Base-by-base conservation (phyloP, 495 filamentous ascomycete genomes). In the Trichocladium uniseriatum region DNA sequence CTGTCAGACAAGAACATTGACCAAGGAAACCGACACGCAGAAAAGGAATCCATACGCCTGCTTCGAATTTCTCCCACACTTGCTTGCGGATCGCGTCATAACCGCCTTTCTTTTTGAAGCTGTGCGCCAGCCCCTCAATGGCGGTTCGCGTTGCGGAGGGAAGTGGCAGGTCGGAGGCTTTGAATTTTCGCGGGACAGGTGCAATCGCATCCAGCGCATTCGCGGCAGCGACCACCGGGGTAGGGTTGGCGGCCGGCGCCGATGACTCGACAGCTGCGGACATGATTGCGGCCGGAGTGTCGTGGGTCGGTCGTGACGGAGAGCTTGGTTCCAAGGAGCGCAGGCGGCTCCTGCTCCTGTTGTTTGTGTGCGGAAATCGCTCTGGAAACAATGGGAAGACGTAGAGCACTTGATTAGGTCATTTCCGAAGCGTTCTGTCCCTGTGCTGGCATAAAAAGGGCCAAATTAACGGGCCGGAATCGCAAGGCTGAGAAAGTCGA, bases 21-120 rank as follows among this genome's bases (percentile, higher is more conserved):
- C 13, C 13, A 6, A 0, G 18, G 22, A 27, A 20, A 31, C 5
- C n/a, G n/a, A n/a, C n/a, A n/a, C 5, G 49, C 34, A 49, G 52
- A 52, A n/a, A 41, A 28, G 28, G 63, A n/a, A n/a, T n/a, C n/a
- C 80, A 58, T 78, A 89, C 87, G 48, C 80, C 81, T 27, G 82
- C 77, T 53, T 86, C 80, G 51, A 92, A 88, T 48, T 89, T 79
- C 32, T 84, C 79, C 80, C 86, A 91, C 3, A 87, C 73, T 44
- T 82, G 74, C 61, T 92, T 92, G 43, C 89, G 79, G 51, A 91
- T 74, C n/a, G 68, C 72, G 63, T 95, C 89, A 56, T 90, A 94
- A 34, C 83, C 84, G 19, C 89, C 89, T 64, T 90, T 90, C 69
- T 94, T 94, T 67, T 92, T 92, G 65, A 89, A 90, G 6, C 79